phyloP scores from a whole-genome alignment of 2,329 filamentous ascomycete species.

The Parafenestella ontariensis region DNA sequence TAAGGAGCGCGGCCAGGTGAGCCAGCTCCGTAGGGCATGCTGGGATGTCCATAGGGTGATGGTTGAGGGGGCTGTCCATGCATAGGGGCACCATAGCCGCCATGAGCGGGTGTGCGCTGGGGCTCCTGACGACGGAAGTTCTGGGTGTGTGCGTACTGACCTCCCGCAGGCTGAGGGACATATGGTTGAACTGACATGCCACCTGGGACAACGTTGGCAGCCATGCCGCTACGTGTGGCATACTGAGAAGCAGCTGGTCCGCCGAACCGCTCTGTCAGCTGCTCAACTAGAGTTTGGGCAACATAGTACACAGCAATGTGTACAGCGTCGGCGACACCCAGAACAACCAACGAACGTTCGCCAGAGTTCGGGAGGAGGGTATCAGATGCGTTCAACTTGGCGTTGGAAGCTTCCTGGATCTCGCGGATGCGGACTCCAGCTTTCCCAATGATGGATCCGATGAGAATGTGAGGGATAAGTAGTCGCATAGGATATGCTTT shows the following conservation, averaged over 20 bases:
- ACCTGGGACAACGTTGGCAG: constrained; percentile 90
- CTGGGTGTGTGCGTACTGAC: constrained; percentile 91
- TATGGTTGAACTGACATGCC: constrained; percentile 99
- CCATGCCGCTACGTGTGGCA: constrained; percentile 90
- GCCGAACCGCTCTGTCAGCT: constrained; percentile 94
- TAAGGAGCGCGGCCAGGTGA: constrained; percentile 77
- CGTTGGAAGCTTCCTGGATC: constrained; percentile 97
- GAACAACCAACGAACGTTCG: constrained; percentile 95
- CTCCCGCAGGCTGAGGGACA: constrained; percentile 88
- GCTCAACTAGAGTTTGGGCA: constrained; percentile 95
- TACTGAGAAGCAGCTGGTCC: constrained; percentile 97
- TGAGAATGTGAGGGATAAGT: constrained; percentile 94
- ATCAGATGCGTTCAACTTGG: constrained; percentile 94
- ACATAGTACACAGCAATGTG: constrained; percentile 99
- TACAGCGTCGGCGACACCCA: constrained; percentile 96
- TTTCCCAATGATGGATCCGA: constrained; percentile 98
- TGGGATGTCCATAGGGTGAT: constrained; percentile 58
- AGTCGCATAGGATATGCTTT: constrained; percentile 97
- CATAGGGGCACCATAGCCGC: constrained; percentile 69
- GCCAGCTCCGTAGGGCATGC: constrained; percentile 78
- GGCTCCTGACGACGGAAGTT: constrained; percentile 75
- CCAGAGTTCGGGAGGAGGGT: constrained; percentile 92
- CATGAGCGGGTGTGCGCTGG: constrained; percentile 77
- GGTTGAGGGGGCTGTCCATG: constrained; percentile 67
- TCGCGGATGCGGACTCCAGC: constrained; percentile 94